Conservation (phyloP, 169 alveolate genomes). For the Miamiensis avidus region DNA sequence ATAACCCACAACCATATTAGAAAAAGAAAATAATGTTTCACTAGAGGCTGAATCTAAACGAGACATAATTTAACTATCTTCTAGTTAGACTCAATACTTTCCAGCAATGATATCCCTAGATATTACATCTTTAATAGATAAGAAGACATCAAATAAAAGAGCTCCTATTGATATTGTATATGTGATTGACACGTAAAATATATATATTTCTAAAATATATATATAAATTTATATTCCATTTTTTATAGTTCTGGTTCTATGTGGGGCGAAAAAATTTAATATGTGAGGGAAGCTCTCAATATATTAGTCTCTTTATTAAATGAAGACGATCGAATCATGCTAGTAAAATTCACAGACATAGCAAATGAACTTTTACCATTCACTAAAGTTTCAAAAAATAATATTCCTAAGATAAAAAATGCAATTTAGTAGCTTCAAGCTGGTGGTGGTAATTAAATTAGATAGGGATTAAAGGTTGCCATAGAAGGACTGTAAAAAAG, state of each 20-base stretch:
- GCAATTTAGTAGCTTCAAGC: constrained; percentile 13
- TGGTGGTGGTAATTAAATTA: constrained; percentile 34
- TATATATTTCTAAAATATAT: too few relatives aligned
- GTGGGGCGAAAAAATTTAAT: constrained; percentile 51
- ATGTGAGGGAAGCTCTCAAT: constrained; percentile 44
- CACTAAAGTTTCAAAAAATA: constrained; percentile 15
- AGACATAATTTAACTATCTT: too few relatives aligned
- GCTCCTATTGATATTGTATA: constrained; percentile 57
- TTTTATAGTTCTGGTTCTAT: constrained; percentile 73
- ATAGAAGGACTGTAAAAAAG: constrained; percentile 27
- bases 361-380: constrained; percentile 13
- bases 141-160: too few relatives aligned
- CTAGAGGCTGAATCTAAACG: too few relatives aligned
- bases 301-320: constrained; percentile 24
- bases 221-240: too few relatives aligned
- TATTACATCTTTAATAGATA: too few relatives aligned
- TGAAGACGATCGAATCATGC: constrained; percentile 41
- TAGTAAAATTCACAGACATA: constrained; percentile 18
- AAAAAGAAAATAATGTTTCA: too few relatives aligned
- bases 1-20: too few relatives aligned
- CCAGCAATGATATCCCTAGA: too few relatives aligned
- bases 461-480: constrained; percentile 37
- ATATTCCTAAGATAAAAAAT: constrained; percentile 9
- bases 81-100: too few relatives aligned
- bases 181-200: constrained; percentile 59